Percentiles rank a stretch among this genome's conserved stretches.
These are phyloP conservation scores for Raffaelea deltoideospora DNA, from an alignment of 2,329 filamentous ascomycete species.

Conservation along the genomic window DNA sequence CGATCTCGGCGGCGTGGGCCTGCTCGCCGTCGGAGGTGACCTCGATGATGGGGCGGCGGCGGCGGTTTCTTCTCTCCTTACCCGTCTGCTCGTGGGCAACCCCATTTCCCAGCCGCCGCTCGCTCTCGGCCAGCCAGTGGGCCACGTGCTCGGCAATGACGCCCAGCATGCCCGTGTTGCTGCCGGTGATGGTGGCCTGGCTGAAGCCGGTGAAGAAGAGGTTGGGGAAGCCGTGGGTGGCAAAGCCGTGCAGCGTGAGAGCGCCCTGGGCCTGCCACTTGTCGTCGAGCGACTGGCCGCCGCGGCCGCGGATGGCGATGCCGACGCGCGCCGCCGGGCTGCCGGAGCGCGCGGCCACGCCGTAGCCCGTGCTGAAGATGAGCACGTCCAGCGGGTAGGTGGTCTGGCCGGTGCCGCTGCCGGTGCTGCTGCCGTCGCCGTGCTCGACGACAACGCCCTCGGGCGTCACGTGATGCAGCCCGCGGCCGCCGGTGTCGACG, in stretches of 20 bases:
- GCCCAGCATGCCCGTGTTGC: constrained; percentile 15
- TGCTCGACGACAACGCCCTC: constrained; percentile 31
- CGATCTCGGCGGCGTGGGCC: constrained; percentile 2
- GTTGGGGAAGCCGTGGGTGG: constrained; percentile 10
- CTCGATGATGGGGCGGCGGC: constrained; percentile 2
- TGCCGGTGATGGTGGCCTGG: constrained; percentile 5
- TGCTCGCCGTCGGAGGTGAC: constrained; percentile 6
- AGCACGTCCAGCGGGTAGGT: neutral
- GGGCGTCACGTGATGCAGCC: constrained; percentile 29
- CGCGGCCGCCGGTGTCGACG: constrained; percentile 41
- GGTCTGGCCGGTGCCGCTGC: too few species aligned
- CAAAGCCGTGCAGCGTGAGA: constrained; percentile 8
- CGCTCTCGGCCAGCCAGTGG: constrained; percentile 1
- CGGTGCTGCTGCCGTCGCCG: too few species aligned
- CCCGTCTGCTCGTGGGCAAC: too few species aligned
- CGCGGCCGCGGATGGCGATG: constrained; percentile 2
- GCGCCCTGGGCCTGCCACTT: constrained; percentile 7
- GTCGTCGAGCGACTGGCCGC: constrained; percentile 5
- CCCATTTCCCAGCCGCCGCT: neutral
- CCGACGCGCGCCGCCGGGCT: constrained; percentile 8
- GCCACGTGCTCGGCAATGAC: constrained; percentile 19
- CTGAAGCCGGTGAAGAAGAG: constrained; percentile 7
- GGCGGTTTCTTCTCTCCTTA: too few species aligned
- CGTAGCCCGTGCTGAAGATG: constrained; percentile 1
- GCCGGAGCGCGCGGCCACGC: neutral